Evolutionary conservation across 352 stramenopile genomes (phyloP), one percentile per base, ranked within the genome.

Genomic region (Phytophthora gonapodyides): DNA sequence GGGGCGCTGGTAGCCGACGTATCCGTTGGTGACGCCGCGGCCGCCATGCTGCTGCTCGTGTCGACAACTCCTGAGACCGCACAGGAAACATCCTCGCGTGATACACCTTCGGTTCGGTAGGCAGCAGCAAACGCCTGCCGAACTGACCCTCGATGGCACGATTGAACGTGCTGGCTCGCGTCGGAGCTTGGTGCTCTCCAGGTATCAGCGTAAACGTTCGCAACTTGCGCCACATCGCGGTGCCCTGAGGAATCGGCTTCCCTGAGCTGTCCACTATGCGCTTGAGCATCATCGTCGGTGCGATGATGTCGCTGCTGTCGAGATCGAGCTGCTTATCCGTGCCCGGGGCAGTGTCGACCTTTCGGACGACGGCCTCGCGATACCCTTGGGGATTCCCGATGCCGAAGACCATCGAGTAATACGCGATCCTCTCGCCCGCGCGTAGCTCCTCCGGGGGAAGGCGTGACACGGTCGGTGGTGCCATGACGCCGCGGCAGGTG

Each of bases 361-460:
- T 30, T 9, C 7, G 8, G 7, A 17, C 19, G 5, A 50, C 13
- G 11, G 21, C 3, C 15, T 13, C 21, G 9, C 9, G 27, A 6
- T 15, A 19, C 4, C 33, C 47, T 17, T 34, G n/a, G n/a, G 2
- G n/a, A 33, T 54, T 13, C 3, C 47, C 47, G 6, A 3, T n/a
- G 8, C 42, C 47, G 34, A 54, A 54, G 5, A n/a, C 33, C 5
- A 21, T 9, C 7, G 33, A 44, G 10, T 43, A 54, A 17, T 54
- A 44, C 34, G 34, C 47, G 1, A 44, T 54, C 16, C 4, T n/a
- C n/a, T 54, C 47, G n/a, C 34, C 47, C 3, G 34, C 47, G 35
- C 43, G 16, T 5, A 50, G 43, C 19, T 2, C 35, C 15, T 35
- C 43, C 12, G 43, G 43, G 19, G 47, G 12, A 54, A 24, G 21